Percentiles rank a stretch among this genome's conserved stretches.
Conservation (phyloP, 129 eudicot species). For the Erigeron canadensis region DNA sequence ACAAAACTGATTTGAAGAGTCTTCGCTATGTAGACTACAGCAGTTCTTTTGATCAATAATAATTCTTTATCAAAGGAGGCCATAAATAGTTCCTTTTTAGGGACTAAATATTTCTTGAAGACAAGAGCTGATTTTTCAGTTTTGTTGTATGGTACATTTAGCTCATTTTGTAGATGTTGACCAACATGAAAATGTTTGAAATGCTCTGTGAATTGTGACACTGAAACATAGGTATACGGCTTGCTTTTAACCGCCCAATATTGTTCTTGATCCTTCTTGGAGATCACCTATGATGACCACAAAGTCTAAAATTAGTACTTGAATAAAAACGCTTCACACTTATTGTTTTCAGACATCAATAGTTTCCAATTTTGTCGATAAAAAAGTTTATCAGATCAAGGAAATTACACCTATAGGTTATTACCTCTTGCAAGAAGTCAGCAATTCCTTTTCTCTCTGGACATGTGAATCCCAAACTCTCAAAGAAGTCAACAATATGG, state of each 20-base stretch:
- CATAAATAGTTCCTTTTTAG: conserved; percentile 30
- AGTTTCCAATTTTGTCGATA: neutral
- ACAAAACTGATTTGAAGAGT: conserved; percentile 36
- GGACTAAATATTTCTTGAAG: conserved; percentile 31
- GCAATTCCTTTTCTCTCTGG: conserved; percentile 93
- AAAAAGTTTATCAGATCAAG: neutral
- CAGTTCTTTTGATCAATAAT: conserved; percentile 30
- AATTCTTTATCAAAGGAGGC: conserved; percentile 39
- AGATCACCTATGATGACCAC: conserved; percentile 30
- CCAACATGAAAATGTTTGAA: conserved; percentile 37
- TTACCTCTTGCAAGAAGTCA: conserved; percentile 98
- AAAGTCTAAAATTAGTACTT: neutral
- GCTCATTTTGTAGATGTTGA: conserved; percentile 21
- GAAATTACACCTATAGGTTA: neutral
- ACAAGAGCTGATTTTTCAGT: conserved; percentile 28
- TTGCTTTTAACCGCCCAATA: conserved; percentile 34
- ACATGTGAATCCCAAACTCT: conserved; percentile 76
- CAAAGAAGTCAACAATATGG: conserved; percentile 70
- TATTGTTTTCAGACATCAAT: too few relatives aligned
- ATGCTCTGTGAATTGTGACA: conserved; percentile 25
- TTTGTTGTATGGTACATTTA: conserved; percentile 19
- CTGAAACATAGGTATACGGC: conserved; percentile 26
- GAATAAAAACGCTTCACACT: neutral
- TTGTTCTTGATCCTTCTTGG: conserved; percentile 41
- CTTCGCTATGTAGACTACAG: conserved; percentile 36